phyloP scores from a whole-genome alignment of 106 monocot genomes.

The Hemerocallis citrina region DNA sequence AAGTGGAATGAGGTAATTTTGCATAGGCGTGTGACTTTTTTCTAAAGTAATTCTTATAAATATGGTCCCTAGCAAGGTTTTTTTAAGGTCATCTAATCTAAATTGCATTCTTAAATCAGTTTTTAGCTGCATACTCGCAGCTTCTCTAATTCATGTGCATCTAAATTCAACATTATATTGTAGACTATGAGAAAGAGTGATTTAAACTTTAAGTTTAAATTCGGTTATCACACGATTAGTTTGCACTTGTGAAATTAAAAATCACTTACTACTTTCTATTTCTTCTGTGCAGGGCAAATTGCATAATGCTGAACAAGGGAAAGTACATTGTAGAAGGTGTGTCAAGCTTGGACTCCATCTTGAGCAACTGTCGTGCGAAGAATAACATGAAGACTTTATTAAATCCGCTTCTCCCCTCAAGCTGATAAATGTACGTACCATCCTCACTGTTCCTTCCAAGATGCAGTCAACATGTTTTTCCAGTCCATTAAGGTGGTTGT shows the following conservation, averaged over 20 bases:
- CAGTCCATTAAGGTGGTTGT: too few relatives aligned
- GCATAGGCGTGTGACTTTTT: too few relatives aligned
- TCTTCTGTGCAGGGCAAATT: conserved; percentile 22
- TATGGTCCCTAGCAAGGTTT: too few relatives aligned
- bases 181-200: background rate
- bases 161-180: background rate
- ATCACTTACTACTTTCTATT: too few relatives aligned
- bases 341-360: conserved; percentile 25
- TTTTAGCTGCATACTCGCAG: background rate
- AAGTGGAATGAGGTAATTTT: conserved; percentile 25
- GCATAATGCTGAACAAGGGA: conserved; percentile 47
- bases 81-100: too few relatives aligned
- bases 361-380: conserved; percentile 1
- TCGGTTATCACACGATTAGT: background rate
- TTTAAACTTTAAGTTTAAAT: background rate
- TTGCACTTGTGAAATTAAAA: background rate
- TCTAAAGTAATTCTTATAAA: too few relatives aligned
- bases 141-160: background rate
- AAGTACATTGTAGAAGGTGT: conserved; percentile 33
- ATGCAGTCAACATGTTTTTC: too few relatives aligned
- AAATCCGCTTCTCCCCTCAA: conserved; percentile 13
- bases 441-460: too few relatives aligned
- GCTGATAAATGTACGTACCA: too few relatives aligned
- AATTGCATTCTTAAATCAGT: background rate
- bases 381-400: conserved; percentile 16